Conservation (phyloP, 257 asterid species). For the Mentha longifolia region DNA sequence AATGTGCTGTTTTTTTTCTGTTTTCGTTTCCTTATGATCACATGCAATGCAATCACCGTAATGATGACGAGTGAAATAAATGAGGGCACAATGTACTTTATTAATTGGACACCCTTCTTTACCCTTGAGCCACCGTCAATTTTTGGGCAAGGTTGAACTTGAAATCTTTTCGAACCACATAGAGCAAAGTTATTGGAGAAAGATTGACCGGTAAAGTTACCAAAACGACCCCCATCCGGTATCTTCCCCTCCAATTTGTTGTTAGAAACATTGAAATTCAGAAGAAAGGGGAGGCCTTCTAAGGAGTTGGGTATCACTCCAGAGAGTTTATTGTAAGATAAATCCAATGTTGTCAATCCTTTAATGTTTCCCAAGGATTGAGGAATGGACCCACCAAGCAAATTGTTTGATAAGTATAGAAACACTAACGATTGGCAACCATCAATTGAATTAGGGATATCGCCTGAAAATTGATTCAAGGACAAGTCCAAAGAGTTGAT, state of each 20-base stretch:
- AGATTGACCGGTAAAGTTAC: neutral
- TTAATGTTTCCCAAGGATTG: conserved; percentile 24
- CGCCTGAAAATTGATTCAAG: neutral
- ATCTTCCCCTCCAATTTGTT: conserved; percentile 1
- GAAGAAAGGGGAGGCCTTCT: neutral
- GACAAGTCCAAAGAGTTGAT: neutral
- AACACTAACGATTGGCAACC: neutral
- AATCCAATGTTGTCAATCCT: conserved; percentile 31
- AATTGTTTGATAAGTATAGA: conserved; percentile 35
- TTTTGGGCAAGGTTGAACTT: conserved; percentile 2
- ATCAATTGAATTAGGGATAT: neutral
- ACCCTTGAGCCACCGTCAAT: neutral
- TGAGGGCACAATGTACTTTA: conserved; percentile 6
- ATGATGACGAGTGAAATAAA: neutral
- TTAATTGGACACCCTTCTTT: neutral
- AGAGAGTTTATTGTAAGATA: conserved; percentile 7
- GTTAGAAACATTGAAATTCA: neutral
- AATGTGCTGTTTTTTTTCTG: neutral
- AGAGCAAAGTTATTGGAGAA: conserved; percentile 14
- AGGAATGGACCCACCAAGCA: conserved; percentile 41
- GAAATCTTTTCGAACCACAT: neutral
- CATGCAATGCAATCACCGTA: neutral
- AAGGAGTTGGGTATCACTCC: conserved; percentile 27
- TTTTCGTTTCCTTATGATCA: neutral
- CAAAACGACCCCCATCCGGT: neutral